Evolutionary conservation across 306 rosid genomes (phyloP).

Genomic region (Quillaja saponaria): DNA sequence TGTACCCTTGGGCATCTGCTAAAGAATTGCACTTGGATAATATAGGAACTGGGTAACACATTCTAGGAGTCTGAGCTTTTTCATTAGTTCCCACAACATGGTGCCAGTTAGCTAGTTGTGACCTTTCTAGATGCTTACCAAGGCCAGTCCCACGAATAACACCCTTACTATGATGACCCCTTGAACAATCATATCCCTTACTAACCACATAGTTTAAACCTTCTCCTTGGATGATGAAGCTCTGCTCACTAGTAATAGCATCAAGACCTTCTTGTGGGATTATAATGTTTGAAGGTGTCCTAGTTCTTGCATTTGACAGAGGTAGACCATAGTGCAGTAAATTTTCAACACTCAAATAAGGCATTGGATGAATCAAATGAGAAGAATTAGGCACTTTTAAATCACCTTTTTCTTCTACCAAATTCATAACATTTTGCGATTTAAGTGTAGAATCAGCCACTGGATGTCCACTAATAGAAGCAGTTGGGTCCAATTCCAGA

Average conservation of each 20-base stretch:
- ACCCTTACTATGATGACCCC: constrained; percentile 41
- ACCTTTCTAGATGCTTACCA: constrained; percentile 33
- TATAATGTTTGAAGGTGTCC: constrained; percentile 33
- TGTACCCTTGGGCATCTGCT: constrained; percentile 39
- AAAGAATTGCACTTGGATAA: constrained; percentile 39
- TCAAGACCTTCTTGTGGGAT: constrained; percentile 32
- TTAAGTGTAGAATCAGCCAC: constrained; percentile 24
- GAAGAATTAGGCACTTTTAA: constrained; percentile 29
- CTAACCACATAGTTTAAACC: constrained; percentile 39
- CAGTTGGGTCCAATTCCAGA: constrained; percentile 11
- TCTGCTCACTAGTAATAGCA: constrained; percentile 47
- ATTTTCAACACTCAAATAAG: constrained; percentile 31
- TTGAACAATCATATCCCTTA: constrained; percentile 31
- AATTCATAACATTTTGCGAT: constrained; percentile 32
- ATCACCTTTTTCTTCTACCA: constrained; percentile 29
- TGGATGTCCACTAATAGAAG: constrained; percentile 35
- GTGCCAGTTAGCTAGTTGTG: constrained; percentile 29
- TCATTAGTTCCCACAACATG: constrained; percentile 32
- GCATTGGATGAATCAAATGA: constrained; percentile 22
- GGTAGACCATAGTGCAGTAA: constrained; percentile 14
- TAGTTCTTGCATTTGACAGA: constrained; percentile 34
- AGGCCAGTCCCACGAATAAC: constrained; percentile 23
- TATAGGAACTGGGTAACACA: constrained; percentile 23
- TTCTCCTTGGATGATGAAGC: constrained; percentile 58
- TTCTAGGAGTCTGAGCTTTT: constrained; percentile 32